Evolutionary conservation across 345 rosid species (phyloP), one percentile per base, ranked within the genome.

Genomic region (Tarenaya hassleriana): DNA sequence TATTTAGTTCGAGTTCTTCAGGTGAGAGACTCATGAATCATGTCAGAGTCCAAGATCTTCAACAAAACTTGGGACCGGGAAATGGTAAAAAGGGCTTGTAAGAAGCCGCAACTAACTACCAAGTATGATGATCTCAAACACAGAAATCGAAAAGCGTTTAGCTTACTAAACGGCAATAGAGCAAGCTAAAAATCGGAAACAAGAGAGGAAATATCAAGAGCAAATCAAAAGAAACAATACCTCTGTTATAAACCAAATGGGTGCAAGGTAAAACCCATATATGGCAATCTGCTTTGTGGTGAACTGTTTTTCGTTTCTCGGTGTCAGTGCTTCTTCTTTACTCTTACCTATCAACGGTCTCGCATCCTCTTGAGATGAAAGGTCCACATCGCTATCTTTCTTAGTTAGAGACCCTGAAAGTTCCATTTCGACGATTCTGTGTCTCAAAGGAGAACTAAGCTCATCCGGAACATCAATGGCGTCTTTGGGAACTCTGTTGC

Each of bases 241-340:
- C 95, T 94, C 99, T 20, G 99, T 94, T 31, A 94, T 64, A 73
- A 94, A 94, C 99, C 99, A 94, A 57, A 94, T 74, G 4, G 99
- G 99, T n/a, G 99, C 97, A 47, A 94, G 72, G 70, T 88, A 94
- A 75, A 86, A 83, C 13, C 97, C 95, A 31, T 71, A 77, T 27
- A 57, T 64, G 10, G 91, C 97, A 62, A 88, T 76, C 75, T 94
- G 87, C 64, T 72, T 77, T 1, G 79, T 58, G 1, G 89, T 73
- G 56, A 78, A 73, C 70, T 60, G 77, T 67, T 73, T 86, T 34
- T 66, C 73, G 34, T 69, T 79, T 62, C 71, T 83, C 64, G 50
- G 41, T 7, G 56, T 55, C 52, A 70, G 77, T 7, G 50, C 27
- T 50, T 79, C 88, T 45, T 88, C 95, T 72, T 62, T 81, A 55